Base-by-base conservation (phyloP, 2,329 filamentous ascomycete genomes). In the Colletotrichum siamense region DNA sequence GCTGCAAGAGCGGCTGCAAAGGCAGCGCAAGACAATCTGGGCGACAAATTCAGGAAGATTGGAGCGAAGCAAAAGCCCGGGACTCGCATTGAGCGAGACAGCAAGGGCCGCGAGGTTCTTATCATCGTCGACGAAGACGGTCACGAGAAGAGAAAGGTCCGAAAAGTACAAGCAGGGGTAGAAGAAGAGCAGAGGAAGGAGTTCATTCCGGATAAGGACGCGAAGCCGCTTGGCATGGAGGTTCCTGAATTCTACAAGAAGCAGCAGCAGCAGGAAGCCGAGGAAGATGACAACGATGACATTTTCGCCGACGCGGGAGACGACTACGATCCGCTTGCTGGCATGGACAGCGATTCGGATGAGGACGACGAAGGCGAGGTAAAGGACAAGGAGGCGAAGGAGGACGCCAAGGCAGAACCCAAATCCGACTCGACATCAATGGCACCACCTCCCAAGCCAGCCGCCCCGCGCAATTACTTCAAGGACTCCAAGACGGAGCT, bases 301-400 rank as follows among this genome's bases (percentile, higher is more conserved):
- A 94, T 94, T 9, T 94, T 94, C 78, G 92, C 91, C 52, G 92
- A 90, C 69, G 92, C 87, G 1, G 92, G 90, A 5, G 92, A 92
- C 73, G 92, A 94, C 79, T 94, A 94, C 81, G 89, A 94, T 81
- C 93, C 93, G 2, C 83, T 94, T 57, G 92, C 92, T 4, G 92
- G 88, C 8, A 84, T 94, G 78, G 88, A 84, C 16, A 82, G 83
- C 34, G 86, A 79, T 24, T 86, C 85, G 18, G 87, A 88, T 22
- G 85, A 85, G 3, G 85, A 86, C 1, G 85, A 87, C 49, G 84
- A 86, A 5, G 84, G 85, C 3, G 82, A 86, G 6, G 81, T 81
- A n/a, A 79, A 82, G 36, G 81, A 79, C 76, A 82, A 78, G 77
- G 76, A 78, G 16, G 64, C 63, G n/a, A 70, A 75, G 69, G 70